Base-by-base conservation (phyloP, 2,329 filamentous ascomycete species). In the Neonectria punicea region DNA sequence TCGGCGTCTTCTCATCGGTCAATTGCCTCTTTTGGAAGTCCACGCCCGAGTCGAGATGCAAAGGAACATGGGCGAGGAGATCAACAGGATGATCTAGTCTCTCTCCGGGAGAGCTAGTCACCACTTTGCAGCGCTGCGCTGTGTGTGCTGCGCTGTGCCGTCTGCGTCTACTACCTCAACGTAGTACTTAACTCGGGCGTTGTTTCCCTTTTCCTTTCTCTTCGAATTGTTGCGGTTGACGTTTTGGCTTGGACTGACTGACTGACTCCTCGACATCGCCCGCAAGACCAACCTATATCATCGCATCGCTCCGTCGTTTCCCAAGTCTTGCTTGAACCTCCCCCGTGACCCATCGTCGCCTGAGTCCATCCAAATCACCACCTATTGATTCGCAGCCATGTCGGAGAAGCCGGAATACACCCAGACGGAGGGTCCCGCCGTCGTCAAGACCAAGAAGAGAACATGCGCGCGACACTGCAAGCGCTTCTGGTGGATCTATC, bases 401-500 rank as follows among this genome's bases (percentile, higher is more conserved):
- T 79, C 78, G 63, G 79, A 80, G 70, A 81, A 81, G 74, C 65
- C 76, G 41, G 74, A 76, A 51, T 69, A 77, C 61, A 70, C 73
- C 28, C 78, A 81, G 75, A 72, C 73, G 43, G 81, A 84, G 72
- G 68, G 69, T 56, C 73, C 69, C 54, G 65, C 74, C 53, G 69
- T 70, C 51, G 30, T 65, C 47, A 73, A 49, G 71, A 66, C 51
- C 69, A 82, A 81, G 75, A 80, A 77, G 67, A 77, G 80, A 64
- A 75, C 76, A 32, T 79, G 80, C 68, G 78, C 79, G 60, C 79
- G 81, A 51, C 86, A 88, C 74, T 85, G 84, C 75, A 82, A 78
- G 73, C 82, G 80, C 70, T 89, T 85, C 71, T 91, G 89, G 89
- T 91, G 89, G 88, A 72, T 83, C 67, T 83, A 89, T 70, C 75